A percentile compares a stretch with the other conserved stretches of the same genome.
These are phyloP conservation scores for Bondarzewia mesenterica DNA, from an alignment of 1,284 basidiomycete species.

Conservation along the genomic window DNA sequence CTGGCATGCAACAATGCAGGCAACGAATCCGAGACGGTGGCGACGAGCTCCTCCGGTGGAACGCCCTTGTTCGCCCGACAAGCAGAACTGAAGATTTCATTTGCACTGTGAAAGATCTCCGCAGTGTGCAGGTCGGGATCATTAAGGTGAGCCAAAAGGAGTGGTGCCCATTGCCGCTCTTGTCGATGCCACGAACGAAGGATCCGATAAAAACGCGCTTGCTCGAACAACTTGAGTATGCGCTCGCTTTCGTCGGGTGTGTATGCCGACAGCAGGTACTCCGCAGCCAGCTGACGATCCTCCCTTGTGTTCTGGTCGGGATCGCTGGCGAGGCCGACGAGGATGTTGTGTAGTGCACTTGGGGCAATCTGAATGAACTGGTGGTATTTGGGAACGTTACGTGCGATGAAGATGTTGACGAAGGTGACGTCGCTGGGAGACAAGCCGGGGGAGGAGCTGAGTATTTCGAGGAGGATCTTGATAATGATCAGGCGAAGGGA, in stretches of 20 bases:
- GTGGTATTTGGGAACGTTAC: slow-evolving; percentile 94
- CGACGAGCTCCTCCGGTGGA: slow-evolving; percentile 44
- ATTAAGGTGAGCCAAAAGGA: slow-evolving; percentile 69
- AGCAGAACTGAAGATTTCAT: slow-evolving; percentile 51
- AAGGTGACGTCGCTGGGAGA: slow-evolving; percentile 68
- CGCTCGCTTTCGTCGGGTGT: slow-evolving; percentile 72
- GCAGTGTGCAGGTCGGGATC: slow-evolving; percentile 60
- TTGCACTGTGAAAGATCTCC: slow-evolving; percentile 58
- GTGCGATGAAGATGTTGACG: slow-evolving; percentile 91
- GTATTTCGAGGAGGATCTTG: slow-evolving; percentile 80
- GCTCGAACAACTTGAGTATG: slow-evolving; percentile 66
- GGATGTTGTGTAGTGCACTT: slow-evolving; percentile 65
- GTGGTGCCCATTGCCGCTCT: slow-evolving; percentile 68
- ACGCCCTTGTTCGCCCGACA: slow-evolving; percentile 35
- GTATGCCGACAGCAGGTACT: slow-evolving; percentile 92
- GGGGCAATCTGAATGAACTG: slow-evolving; percentile 77
- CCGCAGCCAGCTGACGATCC: slow-evolving; percentile 91
- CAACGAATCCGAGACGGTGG: slow-evolving; percentile 47
- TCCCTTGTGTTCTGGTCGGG: slow-evolving; percentile 71
- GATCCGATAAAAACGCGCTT: slow-evolving; percentile 88
- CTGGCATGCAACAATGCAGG: slow-evolving; percentile 58
- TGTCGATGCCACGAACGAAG: slow-evolving; percentile 74
- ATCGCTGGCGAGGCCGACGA: slow-evolving; percentile 74
- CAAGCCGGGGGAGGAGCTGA: slow-evolving; percentile 42
- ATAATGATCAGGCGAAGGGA: slow-evolving; percentile 80